A percentile compares a stretch with the other conserved stretches of the same genome.
Conservation (phyloP, 208 protist genomes). For the Trichomonas gallinae region DNA sequence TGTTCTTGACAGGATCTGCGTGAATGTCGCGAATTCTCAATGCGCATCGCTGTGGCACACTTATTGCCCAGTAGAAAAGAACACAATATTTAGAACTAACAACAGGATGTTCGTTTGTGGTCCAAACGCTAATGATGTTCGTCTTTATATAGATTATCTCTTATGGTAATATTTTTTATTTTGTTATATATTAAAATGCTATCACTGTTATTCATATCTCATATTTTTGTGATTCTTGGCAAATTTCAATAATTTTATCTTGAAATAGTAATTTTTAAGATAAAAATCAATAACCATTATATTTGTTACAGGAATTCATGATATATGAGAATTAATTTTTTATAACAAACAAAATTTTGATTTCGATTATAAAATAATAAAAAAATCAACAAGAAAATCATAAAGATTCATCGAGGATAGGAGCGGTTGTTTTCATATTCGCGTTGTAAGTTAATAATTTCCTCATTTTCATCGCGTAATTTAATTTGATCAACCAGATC, state of each 20-base stretch:
- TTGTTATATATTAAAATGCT: neutral
- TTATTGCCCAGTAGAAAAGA: neutral
- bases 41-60: neutral
- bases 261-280: too few relatives aligned
- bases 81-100: neutral
- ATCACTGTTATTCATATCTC: too few relatives aligned
- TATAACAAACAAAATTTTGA: too few relatives aligned
- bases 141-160: neutral
- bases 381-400: too few relatives aligned
- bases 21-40: neutral
- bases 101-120: neutral
- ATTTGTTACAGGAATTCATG: too few relatives aligned
- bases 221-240: too few relatives aligned
- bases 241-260: too few relatives aligned
- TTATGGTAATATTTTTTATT: neutral
- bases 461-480: neutral
- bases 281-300: too few relatives aligned
- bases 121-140: neutral
- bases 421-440: neutral
- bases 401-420: too few relatives aligned
- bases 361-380: too few relatives aligned
- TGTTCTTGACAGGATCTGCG: neutral
- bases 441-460: neutral
- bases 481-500: neutral
- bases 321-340: too few relatives aligned